A percentile compares a stretch with the other conserved stretches of the same genome.
phyloP scores from a whole-genome alignment of 352 stramenopile species.

The Pythium monospermum region DNA sequence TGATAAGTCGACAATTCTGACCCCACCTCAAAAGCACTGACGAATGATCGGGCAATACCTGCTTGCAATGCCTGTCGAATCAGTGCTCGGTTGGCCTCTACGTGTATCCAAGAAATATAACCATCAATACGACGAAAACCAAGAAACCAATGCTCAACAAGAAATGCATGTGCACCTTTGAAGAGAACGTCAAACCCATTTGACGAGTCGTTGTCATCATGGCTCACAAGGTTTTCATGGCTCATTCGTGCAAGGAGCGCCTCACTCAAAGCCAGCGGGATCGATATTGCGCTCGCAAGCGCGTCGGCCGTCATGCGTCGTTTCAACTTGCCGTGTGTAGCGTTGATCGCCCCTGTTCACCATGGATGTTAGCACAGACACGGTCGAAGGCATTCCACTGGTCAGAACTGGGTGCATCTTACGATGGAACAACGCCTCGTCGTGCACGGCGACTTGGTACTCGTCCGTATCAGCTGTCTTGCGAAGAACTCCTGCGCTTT shows the following conservation, averaged over 20 bases:
- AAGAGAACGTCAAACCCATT: constrained; percentile 25
- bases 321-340: constrained; percentile 32
- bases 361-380: neutral
- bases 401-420: too few relatives aligned
- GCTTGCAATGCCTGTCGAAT: constrained; percentile 23
- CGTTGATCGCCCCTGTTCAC: constrained; percentile 25
- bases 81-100: constrained; percentile 20
- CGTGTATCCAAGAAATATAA: neutral
- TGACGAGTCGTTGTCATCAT: constrained; percentile 1
- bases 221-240: constrained; percentile 28
- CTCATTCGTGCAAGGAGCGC: constrained; percentile 31
- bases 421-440: constrained; percentile 22
- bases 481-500: constrained; percentile 9
- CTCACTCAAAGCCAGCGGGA: constrained; percentile 11
- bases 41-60: too few relatives aligned
- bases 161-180: constrained; percentile 25
- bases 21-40: too few relatives aligned
- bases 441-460: constrained; percentile 20
- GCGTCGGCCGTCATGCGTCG: constrained; percentile 18
- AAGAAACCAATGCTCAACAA: neutral
- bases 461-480: neutral
- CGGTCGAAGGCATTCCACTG: neutral
- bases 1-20: too few relatives aligned
- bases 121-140: neutral
- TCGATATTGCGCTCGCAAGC: constrained; percentile 16